Percentiles rank a stretch among this genome's conserved stretches.
phyloP scores from a whole-genome alignment of 2,329 filamentous ascomycete genomes.

The Phyllosticta paracitricarpa region DNA sequence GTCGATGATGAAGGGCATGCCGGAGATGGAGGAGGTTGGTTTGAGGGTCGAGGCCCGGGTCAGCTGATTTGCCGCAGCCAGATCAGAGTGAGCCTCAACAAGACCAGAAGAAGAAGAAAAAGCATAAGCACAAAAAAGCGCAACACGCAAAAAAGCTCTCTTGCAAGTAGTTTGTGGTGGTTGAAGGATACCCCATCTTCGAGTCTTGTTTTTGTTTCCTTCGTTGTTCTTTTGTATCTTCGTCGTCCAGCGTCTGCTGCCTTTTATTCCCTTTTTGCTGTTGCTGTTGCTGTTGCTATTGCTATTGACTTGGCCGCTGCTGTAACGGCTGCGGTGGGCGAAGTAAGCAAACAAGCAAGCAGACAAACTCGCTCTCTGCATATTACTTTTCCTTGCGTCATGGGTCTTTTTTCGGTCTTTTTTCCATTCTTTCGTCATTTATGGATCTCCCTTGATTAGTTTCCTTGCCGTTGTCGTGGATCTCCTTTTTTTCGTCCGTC shows the following conservation, averaged over 20 bases:
- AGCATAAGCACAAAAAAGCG: neutral
- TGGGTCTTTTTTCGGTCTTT: neutral
- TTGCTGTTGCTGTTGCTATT: neutral
- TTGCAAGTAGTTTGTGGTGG: neutral
- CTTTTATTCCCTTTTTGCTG: neutral
- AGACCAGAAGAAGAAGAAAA: neutral
- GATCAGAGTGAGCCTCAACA: neutral
- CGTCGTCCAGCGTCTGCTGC: neutral
- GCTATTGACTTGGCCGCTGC: too few species aligned
- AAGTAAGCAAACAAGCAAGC: neutral
- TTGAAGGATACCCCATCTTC: neutral
- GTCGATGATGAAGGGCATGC: conserved; percentile 3
- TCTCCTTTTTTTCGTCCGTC: too few species aligned
- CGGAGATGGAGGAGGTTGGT: conserved; percentile 7
- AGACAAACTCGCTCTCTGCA: neutral
- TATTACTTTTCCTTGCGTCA: neutral
- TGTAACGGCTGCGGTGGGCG: neutral
- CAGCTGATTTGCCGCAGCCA: conserved; percentile 1
- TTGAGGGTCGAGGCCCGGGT: conserved; percentile 6
- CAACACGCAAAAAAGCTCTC: neutral
- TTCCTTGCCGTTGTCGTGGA: too few species aligned
- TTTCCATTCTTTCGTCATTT: neutral
- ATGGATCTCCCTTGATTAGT: neutral
- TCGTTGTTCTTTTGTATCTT: neutral
- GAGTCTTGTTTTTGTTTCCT: neutral